These are phyloP conservation scores for Trichophyton rubrum DNA, from an alignment of 2,329 filamentous ascomycete genomes.

Conservation along the genomic window DNA sequence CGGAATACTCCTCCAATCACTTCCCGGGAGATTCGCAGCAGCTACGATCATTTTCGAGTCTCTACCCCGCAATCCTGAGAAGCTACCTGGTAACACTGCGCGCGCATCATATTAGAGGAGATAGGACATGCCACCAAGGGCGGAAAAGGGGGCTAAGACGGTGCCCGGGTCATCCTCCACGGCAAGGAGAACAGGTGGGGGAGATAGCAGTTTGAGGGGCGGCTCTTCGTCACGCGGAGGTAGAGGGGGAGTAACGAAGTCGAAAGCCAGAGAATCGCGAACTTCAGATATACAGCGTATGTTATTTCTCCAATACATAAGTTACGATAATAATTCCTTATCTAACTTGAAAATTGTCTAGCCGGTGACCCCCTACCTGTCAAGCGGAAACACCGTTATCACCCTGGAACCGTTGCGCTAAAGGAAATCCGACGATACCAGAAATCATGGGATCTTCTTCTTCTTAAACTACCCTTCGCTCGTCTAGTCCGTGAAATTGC, in stretches of 20 bases:
- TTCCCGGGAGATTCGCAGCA: too few relatives aligned
- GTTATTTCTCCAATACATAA: constrained; percentile 12
- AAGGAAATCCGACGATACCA: constrained; percentile 89
- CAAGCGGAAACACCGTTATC: constrained; percentile 50
- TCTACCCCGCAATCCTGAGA: background rate
- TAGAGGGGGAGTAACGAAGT: constrained; percentile 10
- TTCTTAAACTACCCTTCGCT: constrained; percentile 46
- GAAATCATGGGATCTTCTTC: constrained; percentile 72
- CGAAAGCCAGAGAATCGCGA: constrained; percentile 10
- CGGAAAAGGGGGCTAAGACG: constrained; percentile 7
- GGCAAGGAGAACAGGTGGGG: constrained; percentile 7
- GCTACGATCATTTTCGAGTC: background rate
- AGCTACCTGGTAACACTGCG: background rate
- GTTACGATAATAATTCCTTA: background rate
- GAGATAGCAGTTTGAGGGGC: constrained; percentile 1
- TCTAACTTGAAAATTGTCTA: constrained; percentile 23
- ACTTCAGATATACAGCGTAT: constrained; percentile 29
- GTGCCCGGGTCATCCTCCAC: constrained; percentile 5
- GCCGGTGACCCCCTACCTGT: constrained; percentile 62
- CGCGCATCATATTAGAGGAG: background rate
- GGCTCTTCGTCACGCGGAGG: constrained; percentile 8
- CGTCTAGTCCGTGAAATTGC: constrained; percentile 41
- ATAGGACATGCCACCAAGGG: constrained; percentile 10
- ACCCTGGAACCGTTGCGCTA: constrained; percentile 71
- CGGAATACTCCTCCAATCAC: background rate